Percentiles rank a stretch among this genome's conserved stretches.
Evolutionary conservation across 257 asterid genomes (phyloP).

Genomic region (Gardenia jasminoides): DNA sequence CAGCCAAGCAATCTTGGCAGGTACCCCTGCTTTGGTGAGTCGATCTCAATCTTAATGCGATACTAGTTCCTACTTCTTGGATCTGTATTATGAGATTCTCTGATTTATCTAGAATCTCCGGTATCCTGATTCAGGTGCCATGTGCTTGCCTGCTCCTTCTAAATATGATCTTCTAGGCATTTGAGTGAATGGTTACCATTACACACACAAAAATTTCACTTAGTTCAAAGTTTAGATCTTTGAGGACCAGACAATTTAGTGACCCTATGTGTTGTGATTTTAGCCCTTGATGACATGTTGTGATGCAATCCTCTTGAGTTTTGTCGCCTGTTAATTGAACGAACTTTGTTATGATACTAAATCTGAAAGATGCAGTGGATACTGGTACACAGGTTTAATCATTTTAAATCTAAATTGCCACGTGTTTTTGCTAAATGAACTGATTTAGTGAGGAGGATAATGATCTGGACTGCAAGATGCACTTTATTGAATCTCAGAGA

Average conservation of each 20-base stretch:
- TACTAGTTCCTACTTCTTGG: not conserved
- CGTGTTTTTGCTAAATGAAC: not conserved
- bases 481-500: not conserved
- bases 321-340: not conserved
- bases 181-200: not conserved
- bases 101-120: not conserved
- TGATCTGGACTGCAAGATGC: not conserved
- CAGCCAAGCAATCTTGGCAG: conserved; percentile 72
- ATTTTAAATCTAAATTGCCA: not conserved
- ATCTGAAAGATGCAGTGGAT: not conserved
- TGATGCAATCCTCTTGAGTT: not conserved
- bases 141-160: not conserved
- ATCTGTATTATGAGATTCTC: not conserved
- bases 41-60: conserved; percentile 13
- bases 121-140: not conserved
- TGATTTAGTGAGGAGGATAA: not conserved
- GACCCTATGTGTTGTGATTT: not conserved
- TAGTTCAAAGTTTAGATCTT: not conserved
- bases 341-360: not conserved
- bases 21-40: conserved; percentile 54
- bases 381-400: too few species aligned
- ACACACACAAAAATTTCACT: not conserved
- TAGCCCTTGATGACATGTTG: not conserved
- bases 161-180: conserved; percentile 1
- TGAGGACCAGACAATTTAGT: not conserved